These are phyloP conservation scores for Mycena venus DNA, from an alignment of 768 basidiomycete genomes.

Conservation along the genomic window DNA sequence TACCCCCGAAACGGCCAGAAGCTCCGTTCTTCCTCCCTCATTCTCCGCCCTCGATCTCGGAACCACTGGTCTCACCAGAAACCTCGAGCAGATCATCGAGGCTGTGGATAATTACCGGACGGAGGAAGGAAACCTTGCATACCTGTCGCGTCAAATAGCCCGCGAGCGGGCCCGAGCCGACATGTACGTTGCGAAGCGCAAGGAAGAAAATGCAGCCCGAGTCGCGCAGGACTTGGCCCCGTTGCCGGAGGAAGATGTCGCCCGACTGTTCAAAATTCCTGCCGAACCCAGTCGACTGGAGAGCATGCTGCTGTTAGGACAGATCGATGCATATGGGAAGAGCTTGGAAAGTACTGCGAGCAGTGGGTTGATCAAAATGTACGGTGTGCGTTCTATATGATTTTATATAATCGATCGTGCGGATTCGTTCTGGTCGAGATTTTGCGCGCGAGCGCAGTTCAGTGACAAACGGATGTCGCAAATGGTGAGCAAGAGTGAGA, in stretches of 20 bases:
- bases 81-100: constrained; percentile 89
- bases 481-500: no score
- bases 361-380: constrained; percentile 88
- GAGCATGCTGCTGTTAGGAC: constrained; percentile 87
- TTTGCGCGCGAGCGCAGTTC: no score
- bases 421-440: no score
- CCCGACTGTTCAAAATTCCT: constrained; percentile 89
- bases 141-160: constrained; percentile 88
- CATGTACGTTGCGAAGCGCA: constrained; percentile 83
- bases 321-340: constrained; percentile 89
- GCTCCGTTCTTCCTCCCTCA: constrained; percentile 66
- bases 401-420: constrained; percentile 10
- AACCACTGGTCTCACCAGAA: constrained; percentile 75
- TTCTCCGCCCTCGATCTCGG: constrained; percentile 82
- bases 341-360: constrained; percentile 75
- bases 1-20: constrained; percentile 53
- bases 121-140: constrained; percentile 94
- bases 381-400: constrained; percentile 65
- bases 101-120: constrained; percentile 88
- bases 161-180: constrained; percentile 88
- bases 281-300: constrained; percentile 91
- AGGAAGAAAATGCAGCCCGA: constrained; percentile 87
- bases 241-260: constrained; percentile 89
- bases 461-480: no score
- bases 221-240: constrained; percentile 88